A percentile compares a stretch with the other conserved stretches of the same genome.
These are phyloP conservation scores for Pistacia vera DNA, from an alignment of 345 rosid species.

Conservation along the genomic window DNA sequence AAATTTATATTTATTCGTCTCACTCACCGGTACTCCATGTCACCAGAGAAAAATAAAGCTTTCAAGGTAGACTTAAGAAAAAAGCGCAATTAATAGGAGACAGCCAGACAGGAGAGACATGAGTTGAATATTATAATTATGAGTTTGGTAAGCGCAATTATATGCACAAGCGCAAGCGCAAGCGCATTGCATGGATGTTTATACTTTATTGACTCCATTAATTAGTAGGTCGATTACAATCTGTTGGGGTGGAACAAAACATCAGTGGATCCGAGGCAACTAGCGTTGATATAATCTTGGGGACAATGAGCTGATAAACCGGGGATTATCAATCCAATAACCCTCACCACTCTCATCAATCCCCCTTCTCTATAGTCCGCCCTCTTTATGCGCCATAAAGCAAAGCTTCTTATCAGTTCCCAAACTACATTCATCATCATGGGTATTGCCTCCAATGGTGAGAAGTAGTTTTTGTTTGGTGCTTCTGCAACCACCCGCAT, in stretches of 20 bases:
- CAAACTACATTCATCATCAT: constrained; percentile 36
- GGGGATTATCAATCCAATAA: constrained; percentile 9
- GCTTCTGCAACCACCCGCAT: constrained; percentile 49
- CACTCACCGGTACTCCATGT: no score
- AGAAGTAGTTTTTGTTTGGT: constrained; percentile 55
- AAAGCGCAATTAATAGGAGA: no score
- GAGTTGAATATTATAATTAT: no score
- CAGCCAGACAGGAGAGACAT: no score
- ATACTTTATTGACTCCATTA: no score
- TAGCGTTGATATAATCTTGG: constrained; percentile 7
- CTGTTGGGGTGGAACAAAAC: not conserved
- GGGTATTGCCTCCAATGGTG: constrained; percentile 23
- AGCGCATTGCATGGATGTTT: no score
- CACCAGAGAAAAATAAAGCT: no score
- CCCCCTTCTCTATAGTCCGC: not conserved
- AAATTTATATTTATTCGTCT: no score
- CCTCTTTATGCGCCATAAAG: constrained; percentile 26
- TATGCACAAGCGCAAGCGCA: no score
- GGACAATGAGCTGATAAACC: constrained; percentile 7
- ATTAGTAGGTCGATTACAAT: not conserved
- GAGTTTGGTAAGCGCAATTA: no score
- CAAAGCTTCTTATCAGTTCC: constrained; percentile 64
- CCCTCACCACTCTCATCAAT: not conserved
- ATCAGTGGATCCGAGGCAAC: no score
- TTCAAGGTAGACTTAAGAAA: no score